Base-by-base conservation (phyloP, 192 early-diverging fungal species). In the Gamsiella multidivaricata region DNA sequence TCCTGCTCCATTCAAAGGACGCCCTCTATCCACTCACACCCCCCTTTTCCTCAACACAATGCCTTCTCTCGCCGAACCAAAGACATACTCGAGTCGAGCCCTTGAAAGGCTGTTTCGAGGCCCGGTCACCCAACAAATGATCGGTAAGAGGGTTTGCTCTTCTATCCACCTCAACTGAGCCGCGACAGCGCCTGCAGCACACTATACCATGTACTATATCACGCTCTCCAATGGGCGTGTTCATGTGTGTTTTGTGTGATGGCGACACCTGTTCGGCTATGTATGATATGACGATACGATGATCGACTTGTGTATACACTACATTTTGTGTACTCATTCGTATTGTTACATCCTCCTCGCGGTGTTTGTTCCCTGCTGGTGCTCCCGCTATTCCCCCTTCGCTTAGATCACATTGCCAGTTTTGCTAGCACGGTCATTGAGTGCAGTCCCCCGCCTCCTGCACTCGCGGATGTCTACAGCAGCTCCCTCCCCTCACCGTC, bases 371-470 rank as follows among this genome's bases (percentile, higher is more conserved):
- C 20, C 23, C 2, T 29, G 9, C n/a, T 46, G 45, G 9, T 18
- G 32, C 33, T n/a, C n/a, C n/a, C n/a, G n/a, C n/a, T n/a, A n/a
- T n/a, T n/a, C n/a, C n/a, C n/a, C n/a, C n/a, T n/a, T n/a, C n/a
- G 79, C 80, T 82, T 87, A 57, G 76, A 81, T 32, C 65, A 68
- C 42, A 78, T 78, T 57, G 65, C 72, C 63, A 67, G 36, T 49
- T 75, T 66, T 26, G 72, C 72, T 6, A 66, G 72, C 58, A 75
- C 72, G 26, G 72, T 75, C 42, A 75, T 75, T 25, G 72, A 75
- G n/a, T 75, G 72, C 58, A 67, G 64, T 23, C 72, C 72, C 1
- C 72, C 64, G 7, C 62, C 65, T 37, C 52, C 58, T 20, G 36
- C 37, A 29, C 50, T 23, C 31, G 31, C 23, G 22, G 63, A 65